Evolutionary conservation across 2,329 filamentous ascomycete genomes (phyloP).

Genomic region (Neobulgaria alba): DNA sequence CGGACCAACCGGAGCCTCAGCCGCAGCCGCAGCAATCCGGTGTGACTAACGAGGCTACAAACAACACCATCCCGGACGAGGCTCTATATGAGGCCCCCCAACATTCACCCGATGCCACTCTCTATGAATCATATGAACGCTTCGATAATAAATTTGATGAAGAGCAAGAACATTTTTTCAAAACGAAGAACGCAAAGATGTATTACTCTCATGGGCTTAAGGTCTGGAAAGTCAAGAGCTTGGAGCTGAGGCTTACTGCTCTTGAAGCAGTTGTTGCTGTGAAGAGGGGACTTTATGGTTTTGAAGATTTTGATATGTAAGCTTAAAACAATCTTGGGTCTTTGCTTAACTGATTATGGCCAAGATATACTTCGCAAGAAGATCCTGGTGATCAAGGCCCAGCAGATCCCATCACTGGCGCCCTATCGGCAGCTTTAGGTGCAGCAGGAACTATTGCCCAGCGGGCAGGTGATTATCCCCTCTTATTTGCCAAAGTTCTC

Average conservation of each 20-base stretch:
- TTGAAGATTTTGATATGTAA: slow-evolving; percentile 3
- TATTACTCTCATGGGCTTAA: not conserved
- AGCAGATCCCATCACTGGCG: slow-evolving; percentile 14
- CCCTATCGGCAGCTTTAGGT: slow-evolving; percentile 8
- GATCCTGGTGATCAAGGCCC: slow-evolving; percentile 1
- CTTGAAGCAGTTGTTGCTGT: slow-evolving; percentile 4
- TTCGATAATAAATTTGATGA: slow-evolving; percentile 1
- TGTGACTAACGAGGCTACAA: not conserved
- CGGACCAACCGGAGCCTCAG: not conserved
- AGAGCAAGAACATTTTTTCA: slow-evolving; percentile 2
- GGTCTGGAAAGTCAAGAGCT: slow-evolving; percentile 6
- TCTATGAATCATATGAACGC: not conserved
- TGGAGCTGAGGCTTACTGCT: slow-evolving; percentile 4
- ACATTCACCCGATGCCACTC: not conserved
- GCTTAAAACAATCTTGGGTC: not conserved
- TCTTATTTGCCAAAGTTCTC: slow-evolving; percentile 11
- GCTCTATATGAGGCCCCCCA: not conserved
- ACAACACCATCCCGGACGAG: not conserved
- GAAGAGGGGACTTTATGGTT: slow-evolving; percentile 3
- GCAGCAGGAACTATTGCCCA: slow-evolving; percentile 12
- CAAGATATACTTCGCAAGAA: too few relatives aligned
- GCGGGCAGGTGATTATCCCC: slow-evolving; percentile 14
- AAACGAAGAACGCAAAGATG: not conserved
- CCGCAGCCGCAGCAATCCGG: not conserved
- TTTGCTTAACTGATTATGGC: too few relatives aligned